phyloP scores from a whole-genome alignment of 352 stramenopile species.

The Globisporangium ultimum region DNA sequence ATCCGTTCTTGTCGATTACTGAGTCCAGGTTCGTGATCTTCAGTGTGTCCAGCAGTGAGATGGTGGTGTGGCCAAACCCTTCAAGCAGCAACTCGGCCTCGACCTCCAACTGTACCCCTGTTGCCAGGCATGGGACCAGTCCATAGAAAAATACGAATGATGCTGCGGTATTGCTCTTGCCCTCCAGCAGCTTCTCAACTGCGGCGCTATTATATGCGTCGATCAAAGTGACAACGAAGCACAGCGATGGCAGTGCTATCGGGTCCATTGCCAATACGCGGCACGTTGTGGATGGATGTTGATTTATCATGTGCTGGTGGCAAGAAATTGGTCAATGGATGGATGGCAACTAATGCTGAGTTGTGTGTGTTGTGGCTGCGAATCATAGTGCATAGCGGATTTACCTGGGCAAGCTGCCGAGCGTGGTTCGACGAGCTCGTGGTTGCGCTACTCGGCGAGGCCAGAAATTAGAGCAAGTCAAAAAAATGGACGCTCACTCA shows the following conservation, averaged over 20 bases:
- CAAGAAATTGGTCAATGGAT: no score
- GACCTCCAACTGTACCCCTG: slow-evolving; percentile 80
- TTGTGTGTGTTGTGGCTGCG: not conserved
- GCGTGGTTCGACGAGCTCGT: slow-evolving; percentile 26
- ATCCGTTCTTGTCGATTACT: slow-evolving; percentile 70
- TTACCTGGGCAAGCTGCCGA: slow-evolving; percentile 28
- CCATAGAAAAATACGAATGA: slow-evolving; percentile 77
- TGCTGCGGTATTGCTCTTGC: slow-evolving; percentile 24
- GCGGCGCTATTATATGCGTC: slow-evolving; percentile 43
- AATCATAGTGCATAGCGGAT: slow-evolving; percentile 40
- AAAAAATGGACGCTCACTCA: slow-evolving; percentile 19
- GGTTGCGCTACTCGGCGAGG: slow-evolving; percentile 39
- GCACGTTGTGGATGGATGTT: slow-evolving; percentile 18
- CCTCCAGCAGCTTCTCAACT: slow-evolving; percentile 24
- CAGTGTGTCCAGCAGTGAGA: slow-evolving; percentile 44
- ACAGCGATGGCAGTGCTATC: slow-evolving; percentile 32
- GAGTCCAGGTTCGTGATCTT: slow-evolving; percentile 32
- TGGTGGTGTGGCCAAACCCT: slow-evolving; percentile 61
- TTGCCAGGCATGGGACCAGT: slow-evolving; percentile 85
- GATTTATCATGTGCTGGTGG: not conserved
- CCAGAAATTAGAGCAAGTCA: slow-evolving; percentile 18
- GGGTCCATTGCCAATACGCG: slow-evolving; percentile 58
- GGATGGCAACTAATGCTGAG: not conserved
- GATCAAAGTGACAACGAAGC: slow-evolving; percentile 41
- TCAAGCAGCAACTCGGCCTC: slow-evolving; percentile 65